phyloP scores from a whole-genome alignment of 2,329 filamentous ascomycete species.

The Amauroascus verrucosus region DNA sequence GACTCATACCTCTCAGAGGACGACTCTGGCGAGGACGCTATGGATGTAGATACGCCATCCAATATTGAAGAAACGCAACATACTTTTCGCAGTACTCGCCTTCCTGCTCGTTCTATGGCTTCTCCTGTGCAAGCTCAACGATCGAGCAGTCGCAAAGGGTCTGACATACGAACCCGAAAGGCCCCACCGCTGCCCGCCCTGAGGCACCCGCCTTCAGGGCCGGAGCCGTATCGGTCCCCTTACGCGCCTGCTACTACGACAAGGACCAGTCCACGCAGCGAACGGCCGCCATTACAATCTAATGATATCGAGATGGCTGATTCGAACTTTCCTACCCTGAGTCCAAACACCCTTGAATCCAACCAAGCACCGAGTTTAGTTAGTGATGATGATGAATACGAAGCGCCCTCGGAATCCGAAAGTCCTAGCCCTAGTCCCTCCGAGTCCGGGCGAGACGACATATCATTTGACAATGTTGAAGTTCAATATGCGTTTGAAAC shows the following conservation, averaged over 20 bases:
- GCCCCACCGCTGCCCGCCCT: slow-evolving; percentile 34
- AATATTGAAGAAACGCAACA: slow-evolving; percentile 18
- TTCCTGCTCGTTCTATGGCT: slow-evolving; percentile 50
- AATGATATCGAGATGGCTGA: slow-evolving; percentile 40
- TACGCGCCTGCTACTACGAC: slow-evolving; percentile 33
- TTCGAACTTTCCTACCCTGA: slow-evolving; percentile 45
- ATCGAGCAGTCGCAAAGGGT: slow-evolving; percentile 50
- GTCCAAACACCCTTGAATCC: slow-evolving; percentile 58
- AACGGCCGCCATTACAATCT: neutral
- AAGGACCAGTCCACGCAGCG: slow-evolving; percentile 26
- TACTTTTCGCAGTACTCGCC: slow-evolving; percentile 26
- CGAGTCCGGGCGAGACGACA: slow-evolving; percentile 46
- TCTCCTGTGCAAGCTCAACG: slow-evolving; percentile 43
- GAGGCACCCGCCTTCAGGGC: slow-evolving; percentile 25
- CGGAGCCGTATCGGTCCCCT: slow-evolving; percentile 22
- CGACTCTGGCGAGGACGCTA: slow-evolving; percentile 29
- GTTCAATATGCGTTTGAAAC: slow-evolving; percentile 38
- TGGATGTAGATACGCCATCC: slow-evolving; percentile 20
- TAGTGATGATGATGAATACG: slow-evolving; percentile 70
- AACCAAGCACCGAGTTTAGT: slow-evolving; percentile 71
- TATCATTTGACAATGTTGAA: slow-evolving; percentile 36
- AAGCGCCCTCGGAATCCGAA: slow-evolving; percentile 54
- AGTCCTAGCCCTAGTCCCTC: slow-evolving; percentile 44
- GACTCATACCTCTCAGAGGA: slow-evolving; percentile 33
- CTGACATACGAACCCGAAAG: slow-evolving; percentile 31